Evolutionary conservation across 164 flowering plant species (phyloP), one percentile per base, ranked within the genome.

Genomic region (Piper betle): DNA sequence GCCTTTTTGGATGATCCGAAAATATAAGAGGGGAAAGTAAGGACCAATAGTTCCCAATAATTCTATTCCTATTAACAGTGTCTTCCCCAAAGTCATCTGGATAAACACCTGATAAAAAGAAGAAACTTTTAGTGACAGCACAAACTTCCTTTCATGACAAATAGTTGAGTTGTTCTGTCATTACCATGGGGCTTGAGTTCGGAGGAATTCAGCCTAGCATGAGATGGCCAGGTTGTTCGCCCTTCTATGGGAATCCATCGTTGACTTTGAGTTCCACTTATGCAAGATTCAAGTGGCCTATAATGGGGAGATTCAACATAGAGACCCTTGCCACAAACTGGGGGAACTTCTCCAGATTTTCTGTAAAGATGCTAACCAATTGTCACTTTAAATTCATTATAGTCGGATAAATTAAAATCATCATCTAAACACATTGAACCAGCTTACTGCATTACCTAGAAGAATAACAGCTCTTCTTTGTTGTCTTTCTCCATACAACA

Each of bases 1-100:
- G 99, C 70, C 99, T 81, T 75, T 94, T 94, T 9, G 99, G 99
- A 74, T 91, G 99, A 76, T 94, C 99, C 1, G 97, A 94, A 80
- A 94, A 94, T 64, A 94, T 82, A 11, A 85, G 61, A n/a, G 17
- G 99, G 99, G 99, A 91, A 12, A 94, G 85, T 37, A 94, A 86
- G 64, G 99, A 87, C 99, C 99, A 94, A 71, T 85, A 94, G 62
- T 91, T 80, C 3, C 68, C 73, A 39, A 94, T 75, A 8, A 84
- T 78, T 58, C 71, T 58, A 52, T 73, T 82, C 96, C 96, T 87
- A 64, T 68, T 73, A 10, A 72, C 56, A 15, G 77, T 37, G 62
- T 94, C 96, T 57, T 82, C 99, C 18, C 68, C 69, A 66, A 88
- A 72, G 50, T 85, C 97, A 59, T 87, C 96, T 18, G 82, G 16